Base-by-base conservation (phyloP, 2,329 filamentous ascomycete species). In the Fusarium devonianum region DNA sequence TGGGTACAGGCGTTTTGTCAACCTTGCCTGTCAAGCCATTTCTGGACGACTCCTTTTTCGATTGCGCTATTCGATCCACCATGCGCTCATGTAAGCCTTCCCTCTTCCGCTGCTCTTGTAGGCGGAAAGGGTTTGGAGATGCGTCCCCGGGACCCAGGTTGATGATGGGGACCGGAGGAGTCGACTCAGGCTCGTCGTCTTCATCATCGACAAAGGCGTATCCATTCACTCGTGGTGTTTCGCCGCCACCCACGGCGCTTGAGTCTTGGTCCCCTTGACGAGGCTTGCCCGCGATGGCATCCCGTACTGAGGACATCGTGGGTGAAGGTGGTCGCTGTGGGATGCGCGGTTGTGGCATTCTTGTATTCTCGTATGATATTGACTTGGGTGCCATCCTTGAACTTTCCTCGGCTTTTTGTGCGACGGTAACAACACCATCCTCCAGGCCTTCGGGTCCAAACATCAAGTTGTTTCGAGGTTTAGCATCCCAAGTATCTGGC, bases 161-260 rank as follows among this genome's bases (percentile, higher is more conserved):
- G 64, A 88, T 78, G 54, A 75, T 56, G n/a, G 76, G 72, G 34
- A 68, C 53, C 10, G 64, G 28, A 8, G 32, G 26, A 7, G 43
- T 17, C 5, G 44, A n/a, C 7, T 70, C 64, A 2, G 66, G 61
- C 12, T 75, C 74, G 12, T 79, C 81, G 29, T 82, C 79, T 37
- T 88, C 89, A 47, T 95, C 91, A 61, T 96, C 92, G 25, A 99
- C 92, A 71, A 96, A 97, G 0, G 91, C 84, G 69, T 97, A 99
- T 1, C 94, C 94, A 56, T 95, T 96, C 1, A 97, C 90, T 2
- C 90, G 82, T 0, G 93, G 94, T 0, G 93, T 97, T 70, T 95
- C 92, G 49, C 80, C 81, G 12, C 78, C 64, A 2, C 53, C 78
- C 0, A 63, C 62, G 3, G 79, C 79, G 5, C 65, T 75, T 0